Conservation (phyloP, 176 grass and related monocot genomes). For the Lolium rigidum region DNA sequence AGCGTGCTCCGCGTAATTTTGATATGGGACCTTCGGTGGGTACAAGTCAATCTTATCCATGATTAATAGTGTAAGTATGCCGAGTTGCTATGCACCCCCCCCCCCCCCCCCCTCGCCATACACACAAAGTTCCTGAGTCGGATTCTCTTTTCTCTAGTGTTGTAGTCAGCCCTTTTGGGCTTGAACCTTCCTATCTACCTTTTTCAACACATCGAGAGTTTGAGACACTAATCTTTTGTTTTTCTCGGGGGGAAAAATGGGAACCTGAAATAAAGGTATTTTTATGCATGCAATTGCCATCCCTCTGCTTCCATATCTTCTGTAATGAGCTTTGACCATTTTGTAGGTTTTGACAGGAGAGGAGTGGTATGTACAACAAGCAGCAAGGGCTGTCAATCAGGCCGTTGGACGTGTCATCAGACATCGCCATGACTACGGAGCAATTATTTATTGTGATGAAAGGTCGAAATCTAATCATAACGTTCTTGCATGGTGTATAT, state of each 20-base stretch:
- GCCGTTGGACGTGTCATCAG: slow-evolving; percentile 94
- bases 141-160: too few species aligned
- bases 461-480: slow-evolving; percentile 60
- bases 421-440: slow-evolving; percentile 93
- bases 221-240: neutral
- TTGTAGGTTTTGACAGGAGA: slow-evolving; percentile 79
- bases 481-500: slow-evolving; percentile 24
- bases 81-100: too few species aligned
- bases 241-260: neutral
- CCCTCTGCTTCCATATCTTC: slow-evolving; percentile 8
- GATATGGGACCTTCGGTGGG: neutral
- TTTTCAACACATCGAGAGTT: neutral
- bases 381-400: slow-evolving; percentile 96
- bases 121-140: too few species aligned
- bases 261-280: slow-evolving; percentile 18
- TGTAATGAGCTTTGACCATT: slow-evolving; percentile 37
- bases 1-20: neutral
- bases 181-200: slow-evolving; percentile 5
- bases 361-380: slow-evolving; percentile 97
- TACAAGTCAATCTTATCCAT: neutral
- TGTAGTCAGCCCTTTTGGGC: neutral
- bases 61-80: too few species aligned
- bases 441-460: slow-evolving; percentile 98
- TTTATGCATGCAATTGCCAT: slow-evolving; percentile 8
- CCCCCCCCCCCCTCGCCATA: too few species aligned